A percentile compares a stretch with the other conserved stretches of the same genome.
phyloP scores from a whole-genome alignment of 2,329 filamentous ascomycete species.

The Neobulgaria alba region DNA sequence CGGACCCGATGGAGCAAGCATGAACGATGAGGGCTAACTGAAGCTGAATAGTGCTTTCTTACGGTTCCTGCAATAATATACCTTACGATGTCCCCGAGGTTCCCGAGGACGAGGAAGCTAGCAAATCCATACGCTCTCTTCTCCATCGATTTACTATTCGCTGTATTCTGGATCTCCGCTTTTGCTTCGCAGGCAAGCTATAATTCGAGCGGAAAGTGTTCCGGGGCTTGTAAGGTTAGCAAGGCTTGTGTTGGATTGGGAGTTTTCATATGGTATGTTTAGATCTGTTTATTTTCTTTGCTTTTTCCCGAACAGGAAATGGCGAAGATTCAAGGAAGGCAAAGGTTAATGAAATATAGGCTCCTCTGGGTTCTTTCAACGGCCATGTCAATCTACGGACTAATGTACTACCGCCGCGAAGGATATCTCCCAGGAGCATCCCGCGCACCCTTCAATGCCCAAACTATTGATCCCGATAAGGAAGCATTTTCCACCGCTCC shows the following conservation, averaged over 20 bases:
- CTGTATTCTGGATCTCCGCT: conserved; percentile 56
- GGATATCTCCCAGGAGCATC: conserved; percentile 46
- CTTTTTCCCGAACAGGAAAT: no score
- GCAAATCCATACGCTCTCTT: conserved; percentile 56
- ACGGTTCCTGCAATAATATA: conserved; percentile 56
- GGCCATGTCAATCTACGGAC: conserved; percentile 49
- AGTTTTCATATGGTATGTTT: conserved; percentile 51
- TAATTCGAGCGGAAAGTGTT: conserved; percentile 48
- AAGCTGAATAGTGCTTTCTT: conserved; percentile 48
- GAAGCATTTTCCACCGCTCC: conserved; percentile 59
- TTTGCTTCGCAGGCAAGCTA: conserved; percentile 58
- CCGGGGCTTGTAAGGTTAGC: conserved; percentile 48
- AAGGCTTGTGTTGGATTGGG: conserved; percentile 55
- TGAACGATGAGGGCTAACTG: neutral
- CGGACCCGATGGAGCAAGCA: no score
- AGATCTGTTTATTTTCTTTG: no score
- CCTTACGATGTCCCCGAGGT: conserved; percentile 55
- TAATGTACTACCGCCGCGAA: conserved; percentile 54
- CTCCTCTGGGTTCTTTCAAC: conserved; percentile 46
- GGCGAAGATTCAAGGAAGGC: neutral
- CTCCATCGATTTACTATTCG: conserved; percentile 46
- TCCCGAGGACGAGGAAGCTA: conserved; percentile 50
- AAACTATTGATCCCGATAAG: conserved; percentile 57
- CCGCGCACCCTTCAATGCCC: conserved; percentile 24
- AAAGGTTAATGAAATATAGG: conserved; percentile 30